These are phyloP conservation scores for Phytomonas francai DNA, from an alignment of 208 protist species.

Conservation along the genomic window DNA sequence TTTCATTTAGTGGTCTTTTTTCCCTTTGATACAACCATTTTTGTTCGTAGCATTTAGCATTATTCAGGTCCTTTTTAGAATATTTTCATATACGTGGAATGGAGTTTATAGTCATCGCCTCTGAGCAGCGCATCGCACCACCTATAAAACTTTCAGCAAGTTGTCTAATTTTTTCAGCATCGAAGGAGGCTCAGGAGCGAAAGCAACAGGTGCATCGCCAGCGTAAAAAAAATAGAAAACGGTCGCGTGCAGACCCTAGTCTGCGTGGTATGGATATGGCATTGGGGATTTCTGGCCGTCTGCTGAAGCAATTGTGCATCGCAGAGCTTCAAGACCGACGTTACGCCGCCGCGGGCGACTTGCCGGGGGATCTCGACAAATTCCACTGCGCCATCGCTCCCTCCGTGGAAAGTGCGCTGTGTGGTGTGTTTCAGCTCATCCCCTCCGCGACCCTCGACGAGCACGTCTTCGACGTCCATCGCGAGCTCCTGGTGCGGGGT, in stretches of 20 bases:
- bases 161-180: neutral
- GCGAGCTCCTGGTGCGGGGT: slow-evolving; percentile 34
- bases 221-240: neutral
- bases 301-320: neutral
- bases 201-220: neutral
- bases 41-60: neutral
- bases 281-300: neutral
- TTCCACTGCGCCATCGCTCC: slow-evolving; percentile 24
- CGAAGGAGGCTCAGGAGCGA: neutral
- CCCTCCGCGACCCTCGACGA: slow-evolving; percentile 26
- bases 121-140: neutral
- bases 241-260: neutral
- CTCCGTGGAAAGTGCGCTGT: slow-evolving; percentile 16
- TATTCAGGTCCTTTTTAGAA: neutral
- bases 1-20: neutral
- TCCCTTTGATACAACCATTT: neutral
- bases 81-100: neutral
- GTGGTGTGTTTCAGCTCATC: slow-evolving; percentile 24
- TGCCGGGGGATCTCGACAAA: neutral
- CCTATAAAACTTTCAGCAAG: neutral
- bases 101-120: neutral
- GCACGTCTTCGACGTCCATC: slow-evolving; percentile 45
- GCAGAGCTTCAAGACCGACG: neutral
- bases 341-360: neutral
- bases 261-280: neutral